A percentile compares a stretch with the other conserved stretches of the same genome.
Conservation (phyloP, 139 green algal species). For the Tetratostichococcus sp. region DNA sequence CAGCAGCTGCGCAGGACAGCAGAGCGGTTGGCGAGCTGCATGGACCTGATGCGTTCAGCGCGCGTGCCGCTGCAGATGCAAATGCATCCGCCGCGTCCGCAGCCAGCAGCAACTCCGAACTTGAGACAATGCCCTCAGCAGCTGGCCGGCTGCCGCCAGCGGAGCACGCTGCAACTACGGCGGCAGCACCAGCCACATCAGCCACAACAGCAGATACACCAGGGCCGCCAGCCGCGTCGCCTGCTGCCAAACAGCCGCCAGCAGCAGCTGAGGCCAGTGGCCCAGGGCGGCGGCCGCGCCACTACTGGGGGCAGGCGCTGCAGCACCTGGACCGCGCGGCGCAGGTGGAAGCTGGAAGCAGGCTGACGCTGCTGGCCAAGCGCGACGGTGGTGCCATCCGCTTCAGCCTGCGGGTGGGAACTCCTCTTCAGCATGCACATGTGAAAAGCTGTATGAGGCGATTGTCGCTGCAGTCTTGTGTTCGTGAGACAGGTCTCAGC, state of each 20-base stretch:
- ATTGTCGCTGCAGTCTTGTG: too few relatives aligned
- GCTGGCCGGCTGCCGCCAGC: too few relatives aligned
- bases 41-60: neutral
- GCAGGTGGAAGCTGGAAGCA: conserved; percentile 20
- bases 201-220: too few relatives aligned
- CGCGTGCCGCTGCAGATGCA: neutral
- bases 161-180: too few relatives aligned
- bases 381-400: conserved; percentile 34
- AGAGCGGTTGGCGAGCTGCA: neutral
- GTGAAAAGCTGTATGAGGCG: too few relatives aligned
- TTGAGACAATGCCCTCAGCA: too few relatives aligned
- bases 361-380: conserved; percentile 53
- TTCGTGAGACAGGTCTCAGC: too few relatives aligned
- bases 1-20: neutral
- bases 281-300: neutral
- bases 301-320: conserved; percentile 68
- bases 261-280: neutral
- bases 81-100: neutral
- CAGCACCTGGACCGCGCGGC: conserved; percentile 64
- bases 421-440: neutral
- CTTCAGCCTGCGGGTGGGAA: conserved; percentile 35
- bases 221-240: too few relatives aligned
- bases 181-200: too few relatives aligned
- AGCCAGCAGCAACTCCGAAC: too few relatives aligned
- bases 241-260: neutral